phyloP scores from a whole-genome alignment of 257 asterid species.

The Fraxinus americana region DNA sequence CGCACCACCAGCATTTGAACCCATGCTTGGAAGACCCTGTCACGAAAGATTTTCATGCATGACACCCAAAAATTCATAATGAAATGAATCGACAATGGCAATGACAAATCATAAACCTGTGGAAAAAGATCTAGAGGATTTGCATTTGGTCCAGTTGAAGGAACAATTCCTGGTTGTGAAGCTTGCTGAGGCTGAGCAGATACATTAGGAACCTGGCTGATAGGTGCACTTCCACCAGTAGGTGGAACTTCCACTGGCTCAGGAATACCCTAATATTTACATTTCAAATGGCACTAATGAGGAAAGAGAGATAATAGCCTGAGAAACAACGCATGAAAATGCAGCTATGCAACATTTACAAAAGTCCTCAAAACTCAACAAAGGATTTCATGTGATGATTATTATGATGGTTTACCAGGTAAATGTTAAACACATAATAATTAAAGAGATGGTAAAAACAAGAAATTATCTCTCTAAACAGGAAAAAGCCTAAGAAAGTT shows the following conservation, averaged over 20 bases:
- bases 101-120: slow-evolving; percentile 49
- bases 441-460: neutral
- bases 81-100: neutral
- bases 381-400: neutral
- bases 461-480: neutral
- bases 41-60: neutral
- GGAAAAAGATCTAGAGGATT: slow-evolving; percentile 81
- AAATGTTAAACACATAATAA: neutral
- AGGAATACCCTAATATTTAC: slow-evolving; percentile 65
- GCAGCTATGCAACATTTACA: neutral
- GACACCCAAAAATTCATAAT: slow-evolving; percentile 1
- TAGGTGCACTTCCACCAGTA: slow-evolving; percentile 36
- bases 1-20: slow-evolving; percentile 7
- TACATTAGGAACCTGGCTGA: slow-evolving; percentile 40
- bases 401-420: neutral
- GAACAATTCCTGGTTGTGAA: slow-evolving; percentile 52
- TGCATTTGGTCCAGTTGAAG: slow-evolving; percentile 74
- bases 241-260: slow-evolving; percentile 66
- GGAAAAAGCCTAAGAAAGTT: neutral
- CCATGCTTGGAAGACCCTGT: slow-evolving; percentile 13
- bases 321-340: neutral
- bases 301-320: slow-evolving; percentile 8
- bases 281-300: slow-evolving; percentile 17
- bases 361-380: neutral
- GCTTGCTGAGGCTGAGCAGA: slow-evolving; percentile 57